Conservation (phyloP, 768 basidiomycete genomes). For the Pulveroboletus sp. region DNA sequence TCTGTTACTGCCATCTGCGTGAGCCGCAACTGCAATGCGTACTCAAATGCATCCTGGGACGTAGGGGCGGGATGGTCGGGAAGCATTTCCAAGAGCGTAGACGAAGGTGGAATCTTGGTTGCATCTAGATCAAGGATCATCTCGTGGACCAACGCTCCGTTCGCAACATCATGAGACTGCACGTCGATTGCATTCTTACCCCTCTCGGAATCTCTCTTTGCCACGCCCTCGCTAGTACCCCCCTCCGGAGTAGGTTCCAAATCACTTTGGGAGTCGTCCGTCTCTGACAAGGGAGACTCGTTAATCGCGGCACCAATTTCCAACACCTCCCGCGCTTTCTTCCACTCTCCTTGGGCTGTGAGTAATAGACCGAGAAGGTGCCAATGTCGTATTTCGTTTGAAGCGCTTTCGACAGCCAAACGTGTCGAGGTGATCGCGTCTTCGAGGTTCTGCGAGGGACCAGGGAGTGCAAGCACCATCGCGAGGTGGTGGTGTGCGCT, state of each 20-base stretch:
- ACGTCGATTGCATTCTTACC: slow-evolving; percentile 5
- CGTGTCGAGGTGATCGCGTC: slow-evolving; percentile 65
- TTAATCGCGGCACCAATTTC: slow-evolving; percentile 69
- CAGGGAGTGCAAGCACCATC: slow-evolving; percentile 61
- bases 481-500: slow-evolving; percentile 78
- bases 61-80: slow-evolving; percentile 49
- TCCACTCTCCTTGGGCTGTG: slow-evolving; percentile 76
- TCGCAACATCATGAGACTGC: not conserved
- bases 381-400: slow-evolving; percentile 72
- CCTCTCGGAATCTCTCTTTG: slow-evolving; percentile 10
- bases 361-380: slow-evolving; percentile 84
- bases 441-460: slow-evolving; percentile 61
- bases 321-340: slow-evolving; percentile 67
- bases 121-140: slow-evolving; percentile 31
- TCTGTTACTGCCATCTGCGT: slow-evolving; percentile 80
- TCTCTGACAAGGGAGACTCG: slow-evolving; percentile 38
- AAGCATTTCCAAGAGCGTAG: slow-evolving; percentile 40
- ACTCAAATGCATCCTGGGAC: slow-evolving; percentile 62
- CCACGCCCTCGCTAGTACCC: slow-evolving; percentile 4
- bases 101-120: slow-evolving; percentile 37
- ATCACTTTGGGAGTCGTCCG: slow-evolving; percentile 32
- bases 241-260: slow-evolving; percentile 13
- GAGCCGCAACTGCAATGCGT: slow-evolving; percentile 81
- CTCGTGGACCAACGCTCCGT: slow-evolving; percentile 11
- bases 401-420: slow-evolving; percentile 66